Evolutionary conservation across 2,329 filamentous ascomycete species (phyloP).

Genomic region (Neofusicoccum umdonicola): DNA sequence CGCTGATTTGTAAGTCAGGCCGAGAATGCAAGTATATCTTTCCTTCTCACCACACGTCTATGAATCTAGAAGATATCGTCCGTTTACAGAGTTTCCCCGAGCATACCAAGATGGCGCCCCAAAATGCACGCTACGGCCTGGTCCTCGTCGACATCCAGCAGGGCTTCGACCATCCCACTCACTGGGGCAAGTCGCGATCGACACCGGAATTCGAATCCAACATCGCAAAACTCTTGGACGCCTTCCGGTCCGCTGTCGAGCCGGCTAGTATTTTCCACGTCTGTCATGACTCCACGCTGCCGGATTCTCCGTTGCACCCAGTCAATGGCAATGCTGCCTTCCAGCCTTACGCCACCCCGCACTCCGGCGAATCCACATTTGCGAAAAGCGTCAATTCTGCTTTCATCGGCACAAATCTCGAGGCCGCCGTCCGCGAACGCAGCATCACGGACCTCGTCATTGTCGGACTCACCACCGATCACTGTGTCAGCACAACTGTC

Average conservation of each 20-base stretch:
- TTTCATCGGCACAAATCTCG: conserved; percentile 7
- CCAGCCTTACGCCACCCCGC: not conserved
- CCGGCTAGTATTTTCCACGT: conserved; percentile 5
- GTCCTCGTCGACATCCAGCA: conserved; percentile 12
- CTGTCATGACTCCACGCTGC: not conserved
- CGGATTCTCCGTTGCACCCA: not conserved
- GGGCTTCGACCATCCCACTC: not conserved
- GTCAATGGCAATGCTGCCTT: not conserved
- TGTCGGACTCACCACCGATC: not conserved
- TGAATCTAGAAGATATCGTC: too few relatives aligned
- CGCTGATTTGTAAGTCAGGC: too few relatives aligned
- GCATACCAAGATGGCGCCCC: not conserved
- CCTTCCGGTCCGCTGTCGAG: not conserved
- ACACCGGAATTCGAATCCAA: not conserved
- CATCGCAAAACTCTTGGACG: not conserved
- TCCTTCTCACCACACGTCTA: too few relatives aligned
- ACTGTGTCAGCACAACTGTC: conserved; percentile 6
- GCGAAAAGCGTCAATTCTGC: conserved; percentile 1
- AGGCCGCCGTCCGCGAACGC: not conserved
- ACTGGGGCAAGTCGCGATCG: not conserved
- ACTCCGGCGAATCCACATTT: not conserved
- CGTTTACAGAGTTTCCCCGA: too few relatives aligned
- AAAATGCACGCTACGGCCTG: not conserved
- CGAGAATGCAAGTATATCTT: too few relatives aligned
- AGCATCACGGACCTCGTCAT: not conserved